Conservation (phyloP, 257 asterid species). For the Lycium ferocissimum region DNA sequence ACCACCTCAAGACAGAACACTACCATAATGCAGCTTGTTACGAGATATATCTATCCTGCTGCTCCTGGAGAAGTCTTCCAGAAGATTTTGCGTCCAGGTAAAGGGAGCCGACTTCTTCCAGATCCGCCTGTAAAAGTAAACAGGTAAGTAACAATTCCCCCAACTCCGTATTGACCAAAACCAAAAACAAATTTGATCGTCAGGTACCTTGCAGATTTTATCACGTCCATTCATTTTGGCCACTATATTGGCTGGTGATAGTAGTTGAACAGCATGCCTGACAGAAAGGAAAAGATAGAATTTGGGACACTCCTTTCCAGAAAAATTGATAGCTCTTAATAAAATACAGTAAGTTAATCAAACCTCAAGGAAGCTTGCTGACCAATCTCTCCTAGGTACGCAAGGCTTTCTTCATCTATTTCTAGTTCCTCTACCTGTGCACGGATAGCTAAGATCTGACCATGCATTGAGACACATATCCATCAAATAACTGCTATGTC, state of each 20-base stretch:
- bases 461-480: neutral
- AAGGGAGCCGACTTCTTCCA: slow-evolving; percentile 75
- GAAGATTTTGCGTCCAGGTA: slow-evolving; percentile 88
- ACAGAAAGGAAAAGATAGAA: neutral
- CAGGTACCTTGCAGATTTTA: slow-evolving; percentile 79
- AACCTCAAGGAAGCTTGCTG: slow-evolving; percentile 86
- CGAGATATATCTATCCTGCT: slow-evolving; percentile 61
- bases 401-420: slow-evolving; percentile 87
- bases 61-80: slow-evolving; percentile 87
- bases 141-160: neutral
- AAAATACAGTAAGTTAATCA: neutral
- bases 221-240: slow-evolving; percentile 91
- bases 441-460: slow-evolving; percentile 39
- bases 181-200: too few species aligned
- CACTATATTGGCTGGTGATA: slow-evolving; percentile 85
- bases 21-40: too few species aligned
- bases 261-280: slow-evolving; percentile 88
- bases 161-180: too few species aligned
- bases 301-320: too few species aligned
- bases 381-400: slow-evolving; percentile 83
- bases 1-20: too few species aligned
- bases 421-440: slow-evolving; percentile 88
- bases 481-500: neutral
- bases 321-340: too few species aligned
- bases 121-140: slow-evolving; percentile 65